Evolutionary conservation across 441 rosid species (phyloP), one percentile per base, ranked within the genome.

Genomic region (Bocquillonia castaneifolia): DNA sequence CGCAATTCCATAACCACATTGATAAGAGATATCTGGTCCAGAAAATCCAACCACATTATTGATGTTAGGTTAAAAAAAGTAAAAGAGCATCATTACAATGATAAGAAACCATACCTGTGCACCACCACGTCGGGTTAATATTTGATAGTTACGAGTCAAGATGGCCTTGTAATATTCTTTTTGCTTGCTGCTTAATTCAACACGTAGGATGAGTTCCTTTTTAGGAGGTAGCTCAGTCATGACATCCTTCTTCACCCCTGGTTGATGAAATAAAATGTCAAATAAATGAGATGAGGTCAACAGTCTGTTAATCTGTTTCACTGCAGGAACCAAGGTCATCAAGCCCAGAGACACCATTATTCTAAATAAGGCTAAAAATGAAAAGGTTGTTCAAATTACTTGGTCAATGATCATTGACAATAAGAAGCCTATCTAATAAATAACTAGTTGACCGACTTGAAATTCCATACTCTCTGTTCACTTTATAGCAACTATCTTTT

Each of bases 1-100:
- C 99, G 92, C 84, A 92, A 72, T 77, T 95, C 98, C 99, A 92
- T 95, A 75, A 95, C 95, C 74, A 95, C 97, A 59, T 95, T 95
- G 63, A 84, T 95, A 60, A 92, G 92, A 74, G 96, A 89, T 70
- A 95, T 85, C 98, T 95, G 88, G 66, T 62, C 82, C 58, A 26
- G 57, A 68, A 75, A 17, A 69, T 54, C 64, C 60, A 73, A 73
- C 57, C 64, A 79, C 56, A 59, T 59, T 56, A 34, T 64, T 52
- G 29, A 78, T n/a, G 56, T 68, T 60, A 75, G 74, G 63, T 67
- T 60, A 47, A 71, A 29, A 64, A 31, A 59, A 55, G 23, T 59
- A 74, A 64, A 63, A 22, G 34, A 39, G 66, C 55, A 60, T 59
- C 28, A 47, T 53, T 74, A 56, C 67, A 72, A 56, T 32, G 40